Percentiles rank a stretch among this genome's conserved stretches.
Evolutionary conservation across 805 yeast genomes (phyloP).

Genomic region (Saccharomycopsis microspora): DNA sequence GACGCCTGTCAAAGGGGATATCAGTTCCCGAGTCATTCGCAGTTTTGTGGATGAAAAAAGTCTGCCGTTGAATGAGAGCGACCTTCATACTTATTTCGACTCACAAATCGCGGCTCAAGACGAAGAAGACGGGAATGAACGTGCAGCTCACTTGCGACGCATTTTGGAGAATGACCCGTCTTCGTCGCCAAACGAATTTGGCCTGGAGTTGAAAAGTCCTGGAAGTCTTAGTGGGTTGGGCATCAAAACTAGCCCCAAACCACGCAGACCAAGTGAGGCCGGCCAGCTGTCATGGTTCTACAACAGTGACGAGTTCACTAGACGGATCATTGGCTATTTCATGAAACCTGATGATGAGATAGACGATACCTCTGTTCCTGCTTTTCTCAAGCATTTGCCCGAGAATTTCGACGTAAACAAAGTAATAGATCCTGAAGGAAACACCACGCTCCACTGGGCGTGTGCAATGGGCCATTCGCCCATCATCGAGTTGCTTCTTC

Average conservation of each 20-base stretch:
- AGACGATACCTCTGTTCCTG: constrained; percentile 20
- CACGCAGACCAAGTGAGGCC: background rate
- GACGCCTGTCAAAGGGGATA: constrained; percentile 9
- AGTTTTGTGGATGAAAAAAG: constrained; percentile 16
- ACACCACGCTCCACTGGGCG: constrained; percentile 95
- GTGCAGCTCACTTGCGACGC: background rate
- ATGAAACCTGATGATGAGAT: constrained; percentile 43
- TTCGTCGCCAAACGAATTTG: constrained; percentile 42
- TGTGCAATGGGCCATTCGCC: constrained; percentile 84
- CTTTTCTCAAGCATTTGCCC: constrained; percentile 43
- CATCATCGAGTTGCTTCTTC: constrained; percentile 63
- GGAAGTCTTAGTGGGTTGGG: constrained; percentile 10
- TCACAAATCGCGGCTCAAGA: background rate
- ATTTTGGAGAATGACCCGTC: constrained; percentile 18
- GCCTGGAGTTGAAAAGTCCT: constrained; percentile 33
- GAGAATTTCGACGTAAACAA: constrained; percentile 51
- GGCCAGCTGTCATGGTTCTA: constrained; percentile 20
- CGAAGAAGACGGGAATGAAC: background rate
- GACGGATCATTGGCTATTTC: constrained; percentile 39
- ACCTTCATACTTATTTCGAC: constrained; percentile 11
- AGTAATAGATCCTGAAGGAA: constrained; percentile 89
- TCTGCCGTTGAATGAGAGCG: constrained; percentile 16
- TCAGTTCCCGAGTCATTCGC: constrained; percentile 2
- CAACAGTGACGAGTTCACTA: constrained; percentile 31
- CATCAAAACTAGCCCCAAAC: background rate